These are phyloP conservation scores for Russula brevipes DNA, from an alignment of 768 basidiomycete genomes.

Conservation along the genomic window DNA sequence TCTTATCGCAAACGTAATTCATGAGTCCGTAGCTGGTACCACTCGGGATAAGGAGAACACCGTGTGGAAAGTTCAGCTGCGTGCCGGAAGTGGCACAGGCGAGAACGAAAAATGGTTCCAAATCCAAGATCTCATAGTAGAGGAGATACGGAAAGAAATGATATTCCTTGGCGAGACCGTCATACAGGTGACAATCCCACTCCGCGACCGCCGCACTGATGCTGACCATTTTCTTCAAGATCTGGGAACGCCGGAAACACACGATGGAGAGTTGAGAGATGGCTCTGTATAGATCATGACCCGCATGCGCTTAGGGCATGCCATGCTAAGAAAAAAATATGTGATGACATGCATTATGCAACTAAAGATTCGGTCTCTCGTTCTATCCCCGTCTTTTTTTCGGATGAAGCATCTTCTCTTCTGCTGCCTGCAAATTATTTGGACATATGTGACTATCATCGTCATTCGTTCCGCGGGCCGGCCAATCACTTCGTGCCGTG, in stretches of 20 bases:
- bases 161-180: constrained; percentile 97
- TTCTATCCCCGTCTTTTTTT: too few relatives aligned
- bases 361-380: too few relatives aligned
- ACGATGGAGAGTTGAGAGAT: background rate
- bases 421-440: too few relatives aligned
- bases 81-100: constrained; percentile 67
- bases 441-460: too few relatives aligned
- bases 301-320: background rate
- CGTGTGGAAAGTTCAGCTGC: constrained; percentile 87
- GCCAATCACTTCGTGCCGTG: too few relatives aligned
- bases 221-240: constrained; percentile 10
- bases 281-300: background rate
- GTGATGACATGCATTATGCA: background rate
- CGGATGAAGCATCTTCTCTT: too few relatives aligned
- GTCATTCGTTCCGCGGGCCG: too few relatives aligned
- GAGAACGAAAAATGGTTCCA: constrained; percentile 93
- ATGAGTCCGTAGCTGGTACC: constrained; percentile 94
- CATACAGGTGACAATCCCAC: constrained; percentile 60
- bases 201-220: constrained; percentile 8
- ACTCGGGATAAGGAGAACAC: constrained; percentile 89
- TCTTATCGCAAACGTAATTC: constrained; percentile 91
- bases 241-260: constrained; percentile 21
- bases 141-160: constrained; percentile 96
- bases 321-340: background rate
- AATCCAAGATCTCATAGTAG: constrained; percentile 93